A percentile compares a stretch with the other conserved stretches of the same genome.
phyloP scores from a whole-genome alignment of 2,329 filamentous ascomycete genomes.

The Xylariaceae sp. region DNA sequence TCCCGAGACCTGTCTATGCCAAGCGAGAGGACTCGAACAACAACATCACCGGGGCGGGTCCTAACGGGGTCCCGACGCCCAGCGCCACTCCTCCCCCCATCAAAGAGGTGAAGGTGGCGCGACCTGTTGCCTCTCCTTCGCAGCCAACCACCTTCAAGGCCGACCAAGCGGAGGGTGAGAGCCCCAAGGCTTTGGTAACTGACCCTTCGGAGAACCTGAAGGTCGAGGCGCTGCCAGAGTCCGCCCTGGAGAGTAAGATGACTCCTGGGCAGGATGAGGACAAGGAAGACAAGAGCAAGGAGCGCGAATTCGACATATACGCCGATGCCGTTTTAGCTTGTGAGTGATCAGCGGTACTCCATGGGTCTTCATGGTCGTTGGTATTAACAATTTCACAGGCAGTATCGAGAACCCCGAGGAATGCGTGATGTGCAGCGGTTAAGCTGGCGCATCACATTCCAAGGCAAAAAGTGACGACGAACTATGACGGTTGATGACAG shows the following conservation, averaged over 20 bases:
- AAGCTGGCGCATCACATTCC: slow-evolving; percentile 19
- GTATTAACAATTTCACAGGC: slow-evolving; percentile 41
- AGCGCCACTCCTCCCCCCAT: slow-evolving; percentile 56
- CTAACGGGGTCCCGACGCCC: slow-evolving; percentile 62
- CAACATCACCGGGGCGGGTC: slow-evolving; percentile 27
- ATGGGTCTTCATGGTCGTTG: not conserved
- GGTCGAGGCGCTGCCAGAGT: slow-evolving; percentile 57
- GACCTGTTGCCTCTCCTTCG: slow-evolving; percentile 48
- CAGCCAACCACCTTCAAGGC: slow-evolving; percentile 66
- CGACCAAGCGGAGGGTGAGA: slow-evolving; percentile 68
- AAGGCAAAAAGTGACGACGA: slow-evolving; percentile 13
- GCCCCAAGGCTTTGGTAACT: slow-evolving; percentile 67
- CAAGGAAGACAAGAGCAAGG: slow-evolving; percentile 59
- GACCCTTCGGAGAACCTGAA: slow-evolving; percentile 58
- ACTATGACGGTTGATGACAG: slow-evolving; percentile 17
- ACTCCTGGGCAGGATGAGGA: slow-evolving; percentile 60
- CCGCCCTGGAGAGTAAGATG: slow-evolving; percentile 44
- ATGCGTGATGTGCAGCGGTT: slow-evolving; percentile 97
- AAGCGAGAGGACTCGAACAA: slow-evolving; percentile 41
- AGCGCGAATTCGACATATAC: slow-evolving; percentile 87
- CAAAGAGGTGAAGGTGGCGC: slow-evolving; percentile 30
- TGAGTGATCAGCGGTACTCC: slow-evolving; percentile 35
- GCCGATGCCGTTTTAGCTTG: slow-evolving; percentile 86
- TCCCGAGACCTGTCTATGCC: slow-evolving; percentile 61
- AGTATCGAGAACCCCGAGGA: slow-evolving; percentile 96